phyloP scores from a whole-genome alignment of 805 yeast species.

The Spathaspora arborariae region DNA sequence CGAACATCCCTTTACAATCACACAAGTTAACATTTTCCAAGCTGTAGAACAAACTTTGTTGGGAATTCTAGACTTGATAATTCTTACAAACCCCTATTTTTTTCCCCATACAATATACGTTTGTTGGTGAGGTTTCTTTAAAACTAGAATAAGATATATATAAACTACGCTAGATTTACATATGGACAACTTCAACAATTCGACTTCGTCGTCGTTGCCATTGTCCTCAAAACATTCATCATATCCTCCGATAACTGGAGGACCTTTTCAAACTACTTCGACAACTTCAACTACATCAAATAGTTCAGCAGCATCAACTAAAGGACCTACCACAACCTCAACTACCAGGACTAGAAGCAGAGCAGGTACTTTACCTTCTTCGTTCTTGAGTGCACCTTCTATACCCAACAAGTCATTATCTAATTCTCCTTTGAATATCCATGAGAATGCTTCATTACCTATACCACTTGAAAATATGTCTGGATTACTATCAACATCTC shows the following conservation, averaged over 20 bases:
- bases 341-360: conserved; percentile 51
- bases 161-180: neutral
- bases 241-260: neutral
- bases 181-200: neutral
- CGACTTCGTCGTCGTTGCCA: conserved; percentile 1
- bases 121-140: neutral
- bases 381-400: conserved; percentile 28
- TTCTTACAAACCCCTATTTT: neutral
- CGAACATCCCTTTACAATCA: neutral
- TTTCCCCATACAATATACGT: neutral
- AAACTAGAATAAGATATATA: neutral
- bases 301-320: conserved; percentile 1
- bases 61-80: neutral
- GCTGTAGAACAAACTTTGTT: neutral
- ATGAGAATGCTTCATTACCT: conserved; percentile 33
- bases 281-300: conserved; percentile 24
- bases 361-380: conserved; percentile 77
- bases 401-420: conserved; percentile 4
- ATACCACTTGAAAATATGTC: conserved; percentile 7
- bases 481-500: neutral
- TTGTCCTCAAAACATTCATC: neutral
- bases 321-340: neutral
- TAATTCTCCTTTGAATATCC: conserved; percentile 6
- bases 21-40: neutral
- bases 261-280: neutral